A percentile compares a stretch with the other conserved stretches of the same genome.
These are phyloP conservation scores for Ophiognomonia clavigignenti-juglandacearum DNA, from an alignment of 2,329 filamentous ascomycete species.

Conservation along the genomic window DNA sequence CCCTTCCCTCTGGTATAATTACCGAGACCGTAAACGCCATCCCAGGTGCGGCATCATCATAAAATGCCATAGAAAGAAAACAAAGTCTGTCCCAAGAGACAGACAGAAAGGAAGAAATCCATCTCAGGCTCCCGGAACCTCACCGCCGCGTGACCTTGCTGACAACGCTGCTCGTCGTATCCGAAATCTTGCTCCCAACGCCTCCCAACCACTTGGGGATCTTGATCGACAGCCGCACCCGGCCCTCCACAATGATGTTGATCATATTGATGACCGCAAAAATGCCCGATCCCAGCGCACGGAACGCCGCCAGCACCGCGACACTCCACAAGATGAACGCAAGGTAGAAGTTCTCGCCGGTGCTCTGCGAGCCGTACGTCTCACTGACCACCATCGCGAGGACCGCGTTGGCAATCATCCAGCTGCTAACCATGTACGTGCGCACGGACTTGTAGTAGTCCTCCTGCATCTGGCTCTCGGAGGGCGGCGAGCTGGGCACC, in stretches of 20 bases:
- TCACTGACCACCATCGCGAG: slow-evolving; percentile 92
- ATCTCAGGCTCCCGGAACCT: background rate
- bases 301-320: slow-evolving; percentile 79
- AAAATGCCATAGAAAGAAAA: background rate
- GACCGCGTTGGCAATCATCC: slow-evolving; percentile 89
- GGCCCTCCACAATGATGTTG: slow-evolving; percentile 81
- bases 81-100: background rate
- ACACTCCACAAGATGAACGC: slow-evolving; percentile 92
- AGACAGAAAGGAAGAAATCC: background rate
- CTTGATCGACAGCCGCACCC: slow-evolving; percentile 58
- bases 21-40: background rate
- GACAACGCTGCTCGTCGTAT: slow-evolving; percentile 45
- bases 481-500: slow-evolving; percentile 57
- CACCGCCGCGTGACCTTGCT: slow-evolving; percentile 35
- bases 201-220: slow-evolving; percentile 46
- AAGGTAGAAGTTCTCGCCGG: slow-evolving; percentile 84
- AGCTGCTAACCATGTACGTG: slow-evolving; percentile 95
- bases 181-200: slow-evolving; percentile 37
- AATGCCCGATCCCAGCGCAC: slow-evolving; percentile 73
- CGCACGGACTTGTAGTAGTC: slow-evolving; percentile 97
- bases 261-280: slow-evolving; percentile 82
- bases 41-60: slow-evolving; percentile 4
- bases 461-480: slow-evolving; percentile 84
- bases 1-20: background rate
- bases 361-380: slow-evolving; percentile 66